Evolutionary conservation across 2,329 filamentous ascomycete species (phyloP).

Genomic region (Pleoardoris graminearum): DNA sequence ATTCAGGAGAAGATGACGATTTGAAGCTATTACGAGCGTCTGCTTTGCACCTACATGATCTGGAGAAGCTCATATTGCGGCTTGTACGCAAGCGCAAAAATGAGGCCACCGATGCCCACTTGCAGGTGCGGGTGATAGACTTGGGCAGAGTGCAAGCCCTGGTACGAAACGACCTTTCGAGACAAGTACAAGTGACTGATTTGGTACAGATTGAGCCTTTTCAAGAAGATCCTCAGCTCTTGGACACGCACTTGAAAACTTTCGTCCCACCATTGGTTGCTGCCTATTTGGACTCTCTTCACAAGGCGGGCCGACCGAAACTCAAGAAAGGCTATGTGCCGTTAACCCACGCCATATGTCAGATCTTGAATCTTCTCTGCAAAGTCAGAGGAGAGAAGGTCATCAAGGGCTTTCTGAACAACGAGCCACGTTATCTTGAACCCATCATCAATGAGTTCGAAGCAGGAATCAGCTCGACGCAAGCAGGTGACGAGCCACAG

Average conservation of each 20-base stretch:
- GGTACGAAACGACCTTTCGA: slow-evolving; percentile 20
- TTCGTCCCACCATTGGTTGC: slow-evolving; percentile 75
- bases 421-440: slow-evolving; percentile 84
- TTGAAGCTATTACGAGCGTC: slow-evolving; percentile 51
- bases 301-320: slow-evolving; percentile 30
- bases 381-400: slow-evolving; percentile 95
- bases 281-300: slow-evolving; percentile 72
- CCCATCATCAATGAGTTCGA: slow-evolving; percentile 77
- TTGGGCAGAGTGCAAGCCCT: slow-evolving; percentile 45
- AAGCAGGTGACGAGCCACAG: slow-evolving; percentile 16
- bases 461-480: slow-evolving; percentile 48
- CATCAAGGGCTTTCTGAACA: slow-evolving; percentile 85
- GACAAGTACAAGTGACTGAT: slow-evolving; percentile 4
- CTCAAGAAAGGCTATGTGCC: slow-evolving; percentile 32
- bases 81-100: slow-evolving; percentile 44
- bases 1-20: slow-evolving; percentile 51
- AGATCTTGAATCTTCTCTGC: slow-evolving; percentile 84
- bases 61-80: slow-evolving; percentile 37
- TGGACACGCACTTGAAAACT: slow-evolving; percentile 79
- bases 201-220: slow-evolving; percentile 72
- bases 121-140: slow-evolving; percentile 45
- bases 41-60: slow-evolving; percentile 34
- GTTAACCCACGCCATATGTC: slow-evolving; percentile 65
- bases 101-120: slow-evolving; percentile 34
- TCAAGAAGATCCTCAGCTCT: slow-evolving; percentile 90